Base-by-base conservation (phyloP, 768 basidiomycete species). In the Rubroboletus satanas region DNA sequence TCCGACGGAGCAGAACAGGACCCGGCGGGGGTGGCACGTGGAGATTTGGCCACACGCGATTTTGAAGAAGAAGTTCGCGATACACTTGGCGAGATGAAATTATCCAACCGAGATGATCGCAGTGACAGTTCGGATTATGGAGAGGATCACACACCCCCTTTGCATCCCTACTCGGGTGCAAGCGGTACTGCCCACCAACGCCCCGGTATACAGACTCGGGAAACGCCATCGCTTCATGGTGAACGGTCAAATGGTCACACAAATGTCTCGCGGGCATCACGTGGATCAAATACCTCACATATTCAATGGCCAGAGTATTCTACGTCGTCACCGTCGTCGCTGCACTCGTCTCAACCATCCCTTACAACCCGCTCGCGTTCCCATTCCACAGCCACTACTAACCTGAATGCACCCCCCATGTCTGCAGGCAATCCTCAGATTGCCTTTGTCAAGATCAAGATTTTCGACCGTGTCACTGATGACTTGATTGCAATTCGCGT, bases 391-490 rank as follows among this genome's bases (percentile, higher is more conserved):
- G 79, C 80, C 4, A 69, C 66, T 31, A 68, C 65, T 43, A 84
- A 72, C 56, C 63, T 83, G 50, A 89, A 83, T 63, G 82, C 75
- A 31, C 88, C 89, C 11, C 77, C 85, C 21, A 88, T 92, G 62
- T 92, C 90, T 47, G 83, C 85, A 17, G 81, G 80, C 43, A 90
- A 89, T 58, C 83, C 85, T 6, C 87, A 90, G 65, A 84, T 86
- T 14, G 90, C 95, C 23, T 98, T 94, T 73, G 81, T 98, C 61
- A 99, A 98, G 75, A 97, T 99, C 75, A 99, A 99, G 75, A 93
- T 99, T 43, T 97, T 97, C 69, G 91, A 97, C 73, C 83, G 90
- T 37, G 79, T 87, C 52, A 87, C 93, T 26, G 95, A 98, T 67
- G 97, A 99, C 70, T 76, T 98, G 51, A 93, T 98, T 59, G 97